Evolutionary conservation across 2,329 filamentous ascomycete species (phyloP).

Genomic region (Fusarium sulawesiense): DNA sequence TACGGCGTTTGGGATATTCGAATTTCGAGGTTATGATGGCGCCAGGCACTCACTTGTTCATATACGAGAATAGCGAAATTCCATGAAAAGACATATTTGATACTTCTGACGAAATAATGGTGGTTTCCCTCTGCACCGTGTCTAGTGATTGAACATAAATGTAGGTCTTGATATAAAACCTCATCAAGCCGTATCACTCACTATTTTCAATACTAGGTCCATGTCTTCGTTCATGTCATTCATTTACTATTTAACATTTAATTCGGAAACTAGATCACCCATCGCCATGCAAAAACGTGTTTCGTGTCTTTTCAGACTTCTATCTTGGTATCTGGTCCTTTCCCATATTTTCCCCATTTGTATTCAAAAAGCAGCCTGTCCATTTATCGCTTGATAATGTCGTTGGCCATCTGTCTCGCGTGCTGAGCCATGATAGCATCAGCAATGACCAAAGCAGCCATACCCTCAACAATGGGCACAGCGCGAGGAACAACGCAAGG

Average conservation of each 20-base stretch:
- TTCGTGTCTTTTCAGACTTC: slow-evolving; percentile 14
- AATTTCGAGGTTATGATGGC: slow-evolving; percentile 11
- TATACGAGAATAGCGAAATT: slow-evolving; percentile 7
- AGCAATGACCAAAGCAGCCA: slow-evolving; percentile 89
- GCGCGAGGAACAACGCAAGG: slow-evolving; percentile 91
- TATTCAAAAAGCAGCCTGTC: neutral
- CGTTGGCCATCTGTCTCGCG: slow-evolving; percentile 61
- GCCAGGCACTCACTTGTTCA: slow-evolving; percentile 10
- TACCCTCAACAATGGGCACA: slow-evolving; percentile 89
- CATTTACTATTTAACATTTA: slow-evolving; percentile 1
- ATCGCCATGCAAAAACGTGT: slow-evolving; percentile 28
- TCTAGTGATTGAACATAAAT: neutral
- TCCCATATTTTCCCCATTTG: neutral
- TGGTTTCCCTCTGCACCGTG: too few species aligned
- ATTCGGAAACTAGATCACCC: slow-evolving; percentile 18
- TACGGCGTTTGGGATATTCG: slow-evolving; percentile 39
- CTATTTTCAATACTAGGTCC: neutral
- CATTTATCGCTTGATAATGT: slow-evolving; percentile 17
- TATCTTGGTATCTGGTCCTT: slow-evolving; percentile 29
- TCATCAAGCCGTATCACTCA: neutral
- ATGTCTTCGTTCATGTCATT: neutral
- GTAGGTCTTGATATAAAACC: neutral
- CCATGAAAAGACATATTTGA: neutral
- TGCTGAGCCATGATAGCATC: slow-evolving; percentile 89
- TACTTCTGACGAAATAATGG: too few species aligned